Base-by-base conservation (phyloP, 108 stramenopile species). In the Fragilariopsis cylindrus region DNA sequence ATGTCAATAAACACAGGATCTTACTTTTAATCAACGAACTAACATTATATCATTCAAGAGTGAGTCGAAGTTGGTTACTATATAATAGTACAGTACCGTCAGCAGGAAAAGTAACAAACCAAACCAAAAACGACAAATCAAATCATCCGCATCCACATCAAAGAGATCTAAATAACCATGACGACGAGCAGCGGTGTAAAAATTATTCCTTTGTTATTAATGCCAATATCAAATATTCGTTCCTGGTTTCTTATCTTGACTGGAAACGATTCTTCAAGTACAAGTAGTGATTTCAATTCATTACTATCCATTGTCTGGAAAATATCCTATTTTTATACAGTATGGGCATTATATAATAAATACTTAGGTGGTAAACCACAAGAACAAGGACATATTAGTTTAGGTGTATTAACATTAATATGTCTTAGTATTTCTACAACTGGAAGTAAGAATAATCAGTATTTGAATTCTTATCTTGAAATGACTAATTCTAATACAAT, bases 281-380 rank as follows among this genome's bases (percentile, higher is more conserved):
- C n/a, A 48, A 40, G 13, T 15, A 16, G 56, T 30, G 30, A 30
- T 2, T 30, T 9, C 66, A 13, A 68, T 45, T 48, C 15, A 12
- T 68, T 68, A 45, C 0, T 68, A 9, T 43, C 46, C 0, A 2
- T 19, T 12, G 72, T 73, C 11, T 73, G 72, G 72, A 73, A 73
- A 47, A 48, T 73, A 46, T 58, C 75, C 41, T 8, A 54, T 6
- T 76, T 76, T 47, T 76, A 76, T 30, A 54, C 53, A 8, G 42
- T 68, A 4, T 76, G 75, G 75, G 75, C 75, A 3, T 52, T 76
- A 13, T 69, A 68, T 57, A 76, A 76, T 44, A 53, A 48, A 40
- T 76, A 54, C 19, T 16, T 69, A 13, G 56, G 50, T n/a, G 66
- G 66, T 15, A n/a, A 21, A 4, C 1, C 30, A 13, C 0, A 67